Evolutionary conservation across 345 rosid genomes (phyloP), one percentile per base, ranked within the genome.

Genomic region (Corchorus capsularis): DNA sequence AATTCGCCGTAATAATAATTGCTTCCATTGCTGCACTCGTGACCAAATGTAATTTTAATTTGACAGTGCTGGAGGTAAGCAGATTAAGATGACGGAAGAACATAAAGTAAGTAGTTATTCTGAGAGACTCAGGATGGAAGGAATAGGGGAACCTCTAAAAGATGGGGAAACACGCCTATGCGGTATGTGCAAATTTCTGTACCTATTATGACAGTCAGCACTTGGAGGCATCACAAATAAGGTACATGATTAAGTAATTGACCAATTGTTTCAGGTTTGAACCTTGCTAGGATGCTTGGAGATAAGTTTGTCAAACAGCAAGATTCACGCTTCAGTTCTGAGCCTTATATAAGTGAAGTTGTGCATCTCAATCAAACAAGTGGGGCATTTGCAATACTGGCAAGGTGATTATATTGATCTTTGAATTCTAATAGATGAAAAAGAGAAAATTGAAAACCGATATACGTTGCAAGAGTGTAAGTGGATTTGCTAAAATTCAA

Each of bases 281-380:
- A 91, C 82, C 97, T 96, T 71, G 91, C 97, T 59, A 88, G 97
- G 74, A 90, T 94, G 97, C 98, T 96, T 69, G 99, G 99, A 75
- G 99, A 92, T 86, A 96, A 96, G 72, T 96, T 90, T 84, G 81
- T 90, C 77, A 96, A 96, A 83, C 90, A 90, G 85, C 94, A 94
- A 85, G 99, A 96, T 63, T 75, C 81, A 11, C 90, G 98, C 43
- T 94, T 94, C 80, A 90, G 92, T 72, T 86, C 97, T 13, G 97
- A 91, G 83, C 99, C 99, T 50, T 90, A 82, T 74, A 85, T 91
- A 80, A 96, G 99, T 78, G 80, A 82, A 82, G 89, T 84, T 79
- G 85, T 94, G 76, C 90, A 80, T 75, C 81, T 96, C 75, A 77
- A 86, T 82, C 86, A 69, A 77, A 76, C 87, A 39, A 86, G 91